phyloP scores from a whole-genome alignment of 2,329 filamentous ascomycete genomes.

The Aspergillus glaucus region DNA sequence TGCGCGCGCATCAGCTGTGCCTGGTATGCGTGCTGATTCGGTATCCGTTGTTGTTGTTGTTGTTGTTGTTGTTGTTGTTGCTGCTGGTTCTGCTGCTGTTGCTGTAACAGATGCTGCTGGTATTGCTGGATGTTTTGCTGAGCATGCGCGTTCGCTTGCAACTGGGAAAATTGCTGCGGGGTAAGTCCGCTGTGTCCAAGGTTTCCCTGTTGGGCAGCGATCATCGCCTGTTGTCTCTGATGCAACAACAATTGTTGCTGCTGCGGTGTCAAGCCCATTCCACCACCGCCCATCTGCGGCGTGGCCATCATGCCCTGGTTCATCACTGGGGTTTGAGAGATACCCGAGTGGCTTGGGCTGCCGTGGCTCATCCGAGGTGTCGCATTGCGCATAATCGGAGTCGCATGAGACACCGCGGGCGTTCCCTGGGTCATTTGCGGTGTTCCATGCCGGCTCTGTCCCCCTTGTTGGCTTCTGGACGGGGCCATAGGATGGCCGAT shows the following conservation, averaged over 20 bases:
- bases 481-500: slow-evolving; percentile 42
- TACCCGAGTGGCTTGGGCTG: slow-evolving; percentile 36
- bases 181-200: slow-evolving; percentile 30
- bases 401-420: slow-evolving; percentile 41
- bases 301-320: slow-evolving; percentile 36
- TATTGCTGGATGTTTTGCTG: slow-evolving; percentile 42
- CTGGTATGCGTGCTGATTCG: slow-evolving; percentile 31
- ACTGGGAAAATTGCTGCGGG: slow-evolving; percentile 36
- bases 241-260: slow-evolving; percentile 36
- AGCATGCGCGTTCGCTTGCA: slow-evolving; percentile 40
- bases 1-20: slow-evolving; percentile 33
- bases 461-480: slow-evolving; percentile 38
- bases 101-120: slow-evolving; percentile 35
- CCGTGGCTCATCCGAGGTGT: slow-evolving; percentile 43
- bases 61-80: slow-evolving; percentile 29
- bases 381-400: slow-evolving; percentile 42
- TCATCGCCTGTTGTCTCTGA: slow-evolving; percentile 33
- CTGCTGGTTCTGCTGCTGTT: slow-evolving; percentile 29
- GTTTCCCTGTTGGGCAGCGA: slow-evolving; percentile 32
- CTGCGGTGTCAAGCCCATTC: slow-evolving; percentile 33
- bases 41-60: slow-evolving; percentile 22
- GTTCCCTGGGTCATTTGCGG: slow-evolving; percentile 44
- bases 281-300: slow-evolving; percentile 33
- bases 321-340: slow-evolving; percentile 42
- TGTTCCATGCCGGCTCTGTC: slow-evolving; percentile 42